These are phyloP conservation scores for Tillandsia fasciculata DNA, from an alignment of 176 grass and related monocot genomes.

Conservation along the genomic window DNA sequence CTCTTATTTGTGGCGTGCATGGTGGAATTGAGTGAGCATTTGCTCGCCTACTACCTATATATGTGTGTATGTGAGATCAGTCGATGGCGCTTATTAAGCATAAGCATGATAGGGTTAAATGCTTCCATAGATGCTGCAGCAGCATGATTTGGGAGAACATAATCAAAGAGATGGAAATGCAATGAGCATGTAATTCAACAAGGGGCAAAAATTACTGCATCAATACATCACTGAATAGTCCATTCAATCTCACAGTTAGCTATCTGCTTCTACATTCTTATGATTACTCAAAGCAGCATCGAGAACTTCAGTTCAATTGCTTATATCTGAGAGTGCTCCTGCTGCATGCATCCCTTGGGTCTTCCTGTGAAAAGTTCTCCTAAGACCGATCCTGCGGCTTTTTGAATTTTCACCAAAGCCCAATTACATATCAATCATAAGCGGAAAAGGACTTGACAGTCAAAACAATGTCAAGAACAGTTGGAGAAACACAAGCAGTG, in stretches of 20 bases:
- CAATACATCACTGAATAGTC: background rate
- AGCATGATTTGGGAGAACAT: background rate
- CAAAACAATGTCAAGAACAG: slow-evolving; percentile 29
- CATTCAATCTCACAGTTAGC: background rate
- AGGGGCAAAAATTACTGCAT: background rate
- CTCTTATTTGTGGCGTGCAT: too few relatives aligned
- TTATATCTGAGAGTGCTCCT: background rate
- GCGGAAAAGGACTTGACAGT: background rate
- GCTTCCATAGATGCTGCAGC: too few relatives aligned
- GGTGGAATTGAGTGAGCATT: too few relatives aligned
- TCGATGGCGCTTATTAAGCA: too few relatives aligned
- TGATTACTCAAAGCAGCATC: background rate
- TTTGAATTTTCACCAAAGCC: background rate
- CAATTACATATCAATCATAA: background rate
- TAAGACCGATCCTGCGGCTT: background rate
- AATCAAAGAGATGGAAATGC: background rate
- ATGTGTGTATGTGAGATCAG: too few relatives aligned
- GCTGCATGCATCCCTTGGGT: background rate
- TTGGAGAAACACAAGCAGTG: slow-evolving; percentile 33
- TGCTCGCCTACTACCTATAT: too few relatives aligned
- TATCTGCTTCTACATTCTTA: background rate
- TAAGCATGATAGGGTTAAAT: too few relatives aligned
- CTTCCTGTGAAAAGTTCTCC: background rate
- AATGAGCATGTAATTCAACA: background rate
- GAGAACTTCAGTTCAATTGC: background rate